Evolutionary conservation across 2,329 filamentous ascomycete species (phyloP).

Genomic region (Verticillium longisporum): DNA sequence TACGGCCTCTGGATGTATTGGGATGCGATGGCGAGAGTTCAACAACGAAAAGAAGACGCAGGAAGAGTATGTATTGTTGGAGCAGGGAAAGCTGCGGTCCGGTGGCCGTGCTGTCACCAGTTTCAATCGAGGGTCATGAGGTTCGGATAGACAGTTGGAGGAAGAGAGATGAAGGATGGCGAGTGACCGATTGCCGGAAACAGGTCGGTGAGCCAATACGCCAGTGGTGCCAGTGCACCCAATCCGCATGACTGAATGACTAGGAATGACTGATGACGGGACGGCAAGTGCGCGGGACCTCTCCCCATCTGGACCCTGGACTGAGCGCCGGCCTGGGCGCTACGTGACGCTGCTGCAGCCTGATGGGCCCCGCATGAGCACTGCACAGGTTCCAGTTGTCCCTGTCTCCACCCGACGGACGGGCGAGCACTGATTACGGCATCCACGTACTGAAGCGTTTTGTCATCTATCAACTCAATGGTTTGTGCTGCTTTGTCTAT

Average conservation of each 20-base stretch:
- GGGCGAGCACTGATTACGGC: background rate
- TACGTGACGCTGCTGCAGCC: background rate
- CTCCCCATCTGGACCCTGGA: background rate
- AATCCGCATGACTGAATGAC: background rate
- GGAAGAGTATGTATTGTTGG: background rate
- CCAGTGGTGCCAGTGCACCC: background rate
- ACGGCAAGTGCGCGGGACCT: background rate
- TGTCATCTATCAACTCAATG: background rate
- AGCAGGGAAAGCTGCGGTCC: background rate
- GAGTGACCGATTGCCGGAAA: background rate
- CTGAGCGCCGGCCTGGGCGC: background rate
- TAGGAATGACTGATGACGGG: background rate
- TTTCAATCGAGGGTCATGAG: background rate
- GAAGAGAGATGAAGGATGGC: background rate
- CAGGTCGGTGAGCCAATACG: background rate
- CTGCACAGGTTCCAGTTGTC: background rate
- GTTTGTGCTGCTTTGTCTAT: background rate
- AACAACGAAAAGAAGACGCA: background rate
- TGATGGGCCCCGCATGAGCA: background rate
- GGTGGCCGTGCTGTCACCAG: background rate
- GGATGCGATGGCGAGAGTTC: background rate
- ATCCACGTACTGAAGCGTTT: background rate
- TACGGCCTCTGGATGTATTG: background rate
- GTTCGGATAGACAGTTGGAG: background rate
- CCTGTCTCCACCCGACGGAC: background rate